These are phyloP conservation scores for Chrysanthemum seticuspe DNA, from an alignment of 129 eudicot species.

Conservation along the genomic window DNA sequence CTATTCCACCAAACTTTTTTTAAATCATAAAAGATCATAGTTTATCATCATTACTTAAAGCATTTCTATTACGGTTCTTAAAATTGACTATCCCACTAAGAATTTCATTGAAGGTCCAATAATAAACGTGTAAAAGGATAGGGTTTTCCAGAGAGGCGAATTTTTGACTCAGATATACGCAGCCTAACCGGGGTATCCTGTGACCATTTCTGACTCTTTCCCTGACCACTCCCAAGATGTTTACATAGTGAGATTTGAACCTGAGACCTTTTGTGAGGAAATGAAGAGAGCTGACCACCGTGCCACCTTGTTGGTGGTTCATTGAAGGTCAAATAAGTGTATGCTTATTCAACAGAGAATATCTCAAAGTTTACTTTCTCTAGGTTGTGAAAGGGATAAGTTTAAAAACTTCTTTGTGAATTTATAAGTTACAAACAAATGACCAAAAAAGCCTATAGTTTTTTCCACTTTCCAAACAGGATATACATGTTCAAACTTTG, in stretches of 20 bases:
- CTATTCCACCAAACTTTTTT: background rate
- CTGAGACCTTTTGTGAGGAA: background rate
- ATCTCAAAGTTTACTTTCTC: background rate
- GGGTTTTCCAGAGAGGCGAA: too few relatives aligned
- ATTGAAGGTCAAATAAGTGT: background rate
- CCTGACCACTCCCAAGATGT: background rate
- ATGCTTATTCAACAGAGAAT: background rate
- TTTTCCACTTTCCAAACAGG: background rate
- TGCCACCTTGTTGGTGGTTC: too few relatives aligned
- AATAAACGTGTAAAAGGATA: too few relatives aligned
- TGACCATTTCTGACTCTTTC: too few relatives aligned
- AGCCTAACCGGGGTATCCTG: too few relatives aligned
- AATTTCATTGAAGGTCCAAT: too few relatives aligned
- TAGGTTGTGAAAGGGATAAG: background rate
- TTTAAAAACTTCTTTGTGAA: background rate
- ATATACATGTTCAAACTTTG: conserved; percentile 11
- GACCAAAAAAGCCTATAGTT: conserved; percentile 1
- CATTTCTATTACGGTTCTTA: background rate
- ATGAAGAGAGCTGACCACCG: background rate
- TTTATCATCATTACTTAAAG: background rate
- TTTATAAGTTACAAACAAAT: background rate
- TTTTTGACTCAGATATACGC: too few relatives aligned
- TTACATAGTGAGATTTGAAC: too few relatives aligned
- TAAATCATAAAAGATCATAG: too few relatives aligned
- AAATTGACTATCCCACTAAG: background rate